phyloP scores from a whole-genome alignment of 805 yeast genomes.

The Nakazawaea pomicola region DNA sequence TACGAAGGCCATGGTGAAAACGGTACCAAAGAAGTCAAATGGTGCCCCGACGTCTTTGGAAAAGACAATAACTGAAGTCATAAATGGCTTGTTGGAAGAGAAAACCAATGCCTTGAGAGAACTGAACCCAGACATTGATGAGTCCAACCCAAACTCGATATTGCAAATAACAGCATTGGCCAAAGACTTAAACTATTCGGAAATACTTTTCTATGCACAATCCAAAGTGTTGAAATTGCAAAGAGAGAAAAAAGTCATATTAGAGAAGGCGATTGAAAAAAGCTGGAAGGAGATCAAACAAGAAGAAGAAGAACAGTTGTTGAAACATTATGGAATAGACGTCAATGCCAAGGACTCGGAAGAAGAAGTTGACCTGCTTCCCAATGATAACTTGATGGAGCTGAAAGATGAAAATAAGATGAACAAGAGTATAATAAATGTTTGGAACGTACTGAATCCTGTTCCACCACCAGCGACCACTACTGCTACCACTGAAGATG shows the following conservation, averaged over 20 bases:
- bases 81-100: slow-evolving; percentile 56
- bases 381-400: slow-evolving; percentile 51
- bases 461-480: slow-evolving; percentile 5
- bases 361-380: slow-evolving; percentile 24
- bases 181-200: slow-evolving; percentile 45
- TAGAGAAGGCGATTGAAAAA: slow-evolving; percentile 61
- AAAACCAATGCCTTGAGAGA: slow-evolving; percentile 41
- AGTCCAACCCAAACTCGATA: slow-evolving; percentile 28
- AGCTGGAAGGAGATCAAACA: slow-evolving; percentile 49
- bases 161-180: slow-evolving; percentile 47
- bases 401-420: slow-evolving; percentile 61
- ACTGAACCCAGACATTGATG: slow-evolving; percentile 25
- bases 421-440: slow-evolving; percentile 69
- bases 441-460: slow-evolving; percentile 56
- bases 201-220: slow-evolving; percentile 56
- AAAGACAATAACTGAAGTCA: slow-evolving; percentile 49
- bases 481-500: slow-evolving; percentile 7
- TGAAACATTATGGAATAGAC: slow-evolving; percentile 29
- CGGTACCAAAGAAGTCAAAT: slow-evolving; percentile 18
- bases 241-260: slow-evolving; percentile 59
- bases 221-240: slow-evolving; percentile 60
- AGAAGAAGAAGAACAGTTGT: slow-evolving; percentile 55
- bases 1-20: not conserved
- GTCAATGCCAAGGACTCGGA: slow-evolving; percentile 14
- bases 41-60: slow-evolving; percentile 37